A percentile compares a stretch with the other conserved stretches of the same genome.
Evolutionary conservation across 1,284 basidiomycete genomes (phyloP).

Genomic region (Stereum hirsutum): DNA sequence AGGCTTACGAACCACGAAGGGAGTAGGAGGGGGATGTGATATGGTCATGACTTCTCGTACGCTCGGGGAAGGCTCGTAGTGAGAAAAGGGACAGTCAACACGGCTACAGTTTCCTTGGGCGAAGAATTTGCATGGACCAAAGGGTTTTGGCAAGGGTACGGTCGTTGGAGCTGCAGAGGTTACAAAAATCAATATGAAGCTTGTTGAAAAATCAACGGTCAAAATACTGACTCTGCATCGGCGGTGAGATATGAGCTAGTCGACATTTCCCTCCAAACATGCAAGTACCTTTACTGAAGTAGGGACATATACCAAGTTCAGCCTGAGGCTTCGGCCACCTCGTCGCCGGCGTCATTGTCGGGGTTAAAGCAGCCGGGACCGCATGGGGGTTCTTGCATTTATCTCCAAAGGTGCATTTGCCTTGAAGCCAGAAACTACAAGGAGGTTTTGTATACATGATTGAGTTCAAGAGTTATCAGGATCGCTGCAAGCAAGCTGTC

Average conservation of each 20-base stretch:
- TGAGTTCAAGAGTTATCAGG: no score
- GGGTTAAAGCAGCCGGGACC: background rate
- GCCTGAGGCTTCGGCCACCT: no score
- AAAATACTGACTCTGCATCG: background rate
- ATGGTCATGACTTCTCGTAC: background rate
- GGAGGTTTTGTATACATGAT: background rate
- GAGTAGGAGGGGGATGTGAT: background rate
- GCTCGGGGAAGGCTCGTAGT: background rate
- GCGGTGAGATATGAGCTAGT: background rate
- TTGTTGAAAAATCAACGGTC: background rate
- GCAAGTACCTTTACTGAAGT: background rate
- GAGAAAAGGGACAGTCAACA: background rate
- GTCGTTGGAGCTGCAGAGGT: background rate
- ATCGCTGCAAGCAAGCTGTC: no score
- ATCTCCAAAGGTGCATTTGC: background rate
- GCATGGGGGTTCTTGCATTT: background rate
- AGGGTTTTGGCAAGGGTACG: background rate
- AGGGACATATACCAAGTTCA: background rate
- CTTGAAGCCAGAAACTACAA: background rate
- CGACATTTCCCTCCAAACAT: background rate
- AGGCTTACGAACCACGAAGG: no score
- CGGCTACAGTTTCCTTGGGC: background rate
- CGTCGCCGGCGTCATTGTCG: no score
- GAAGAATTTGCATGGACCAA: background rate
- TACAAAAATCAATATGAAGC: background rate